Base-by-base conservation (phyloP, 1,139 yeast species). In the Arxiozyma slooffiae region DNA sequence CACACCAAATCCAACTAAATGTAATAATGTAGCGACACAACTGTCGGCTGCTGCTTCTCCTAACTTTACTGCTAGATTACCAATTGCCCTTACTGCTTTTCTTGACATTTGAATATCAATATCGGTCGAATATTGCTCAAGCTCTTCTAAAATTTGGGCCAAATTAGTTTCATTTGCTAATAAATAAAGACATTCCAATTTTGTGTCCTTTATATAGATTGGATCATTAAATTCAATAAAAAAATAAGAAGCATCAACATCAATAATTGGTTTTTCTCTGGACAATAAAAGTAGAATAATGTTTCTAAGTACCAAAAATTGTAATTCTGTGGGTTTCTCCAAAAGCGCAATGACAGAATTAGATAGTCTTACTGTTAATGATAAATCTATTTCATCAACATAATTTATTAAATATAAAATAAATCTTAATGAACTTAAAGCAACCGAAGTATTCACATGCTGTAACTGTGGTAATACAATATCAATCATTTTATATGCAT, bases 81-180 rank as follows among this genome's bases (percentile, higher is more conserved):
- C 97, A 57, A 92, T 82, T 0, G 96, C 96, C 52, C 96, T 71
- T 2, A 90, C 82, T 0, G 97, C 88, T 60, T 88, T 87, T 50
- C 95, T 72, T 1, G 94, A 87, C 81, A 87, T 85, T 51, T 86
- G 84, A 9, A 83, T 79, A 64, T 88, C 96, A 36, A 87, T 83
- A 58, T 87, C 95, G 0, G 90, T 79, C 4, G 95, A 94, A 64
- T 89, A 88, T 60, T 86, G 95, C 57, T 82, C 85, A 44, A 90
- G 69, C 62, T 90, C 97, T 24, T 80, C 71, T 46, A 89, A 69
- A 0, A 90, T 92, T 24, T 75, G 71, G 14, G 71, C 72, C 45
- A 85, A 75, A 56, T 85, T 88, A 2, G 65, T 57, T 51, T 80
- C 82, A 57, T 79, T 77, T 1, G 97, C 95, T 46, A 90, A 70